Conservation (phyloP, 116 monocot species). For the Cymodocea nodosa region DNA sequence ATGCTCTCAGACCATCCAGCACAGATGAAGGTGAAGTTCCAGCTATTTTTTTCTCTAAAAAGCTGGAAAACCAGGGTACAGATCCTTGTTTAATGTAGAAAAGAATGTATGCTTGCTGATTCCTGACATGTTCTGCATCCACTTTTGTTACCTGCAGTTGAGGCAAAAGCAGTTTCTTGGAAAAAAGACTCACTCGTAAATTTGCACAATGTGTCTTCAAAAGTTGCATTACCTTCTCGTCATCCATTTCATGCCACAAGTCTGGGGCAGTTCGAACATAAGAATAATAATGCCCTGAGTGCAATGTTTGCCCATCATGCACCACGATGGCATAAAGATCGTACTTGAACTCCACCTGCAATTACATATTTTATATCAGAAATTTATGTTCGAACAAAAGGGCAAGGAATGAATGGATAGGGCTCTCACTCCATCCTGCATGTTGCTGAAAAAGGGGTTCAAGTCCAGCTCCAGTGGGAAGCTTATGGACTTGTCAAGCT, state of each 20-base stretch:
- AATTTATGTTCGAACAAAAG: background rate
- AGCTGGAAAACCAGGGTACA: conserved; percentile 60
- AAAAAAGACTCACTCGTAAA: background rate
- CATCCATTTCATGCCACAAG: conserved; percentile 62
- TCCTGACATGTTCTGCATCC: conserved; percentile 19
- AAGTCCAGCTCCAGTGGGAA: conserved; percentile 61
- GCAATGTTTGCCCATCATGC: conserved; percentile 37
- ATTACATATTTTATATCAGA: background rate
- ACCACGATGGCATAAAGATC: conserved; percentile 74
- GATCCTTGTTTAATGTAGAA: conserved; percentile 67
- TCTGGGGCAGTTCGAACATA: conserved; percentile 51
- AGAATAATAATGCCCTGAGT: conserved; percentile 62
- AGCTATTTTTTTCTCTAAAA: conserved; percentile 16
- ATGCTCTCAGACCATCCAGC: conserved; percentile 13
- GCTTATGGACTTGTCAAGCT: conserved; percentile 49
- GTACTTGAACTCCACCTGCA: conserved; percentile 47
- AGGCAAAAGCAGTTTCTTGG: background rate
- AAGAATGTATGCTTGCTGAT: conserved; percentile 56
- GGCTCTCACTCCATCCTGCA: background rate
- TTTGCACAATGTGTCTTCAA: background rate
- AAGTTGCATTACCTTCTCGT: conserved; percentile 27
- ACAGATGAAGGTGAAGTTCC: conserved; percentile 43
- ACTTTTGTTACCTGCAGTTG: conserved; percentile 35
- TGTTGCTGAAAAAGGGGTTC: conserved; percentile 32
- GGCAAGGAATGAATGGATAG: background rate